Evolutionary conservation across 2,329 filamentous ascomycete genomes (phyloP).

Genomic region (Xylariaceae sp.): DNA sequence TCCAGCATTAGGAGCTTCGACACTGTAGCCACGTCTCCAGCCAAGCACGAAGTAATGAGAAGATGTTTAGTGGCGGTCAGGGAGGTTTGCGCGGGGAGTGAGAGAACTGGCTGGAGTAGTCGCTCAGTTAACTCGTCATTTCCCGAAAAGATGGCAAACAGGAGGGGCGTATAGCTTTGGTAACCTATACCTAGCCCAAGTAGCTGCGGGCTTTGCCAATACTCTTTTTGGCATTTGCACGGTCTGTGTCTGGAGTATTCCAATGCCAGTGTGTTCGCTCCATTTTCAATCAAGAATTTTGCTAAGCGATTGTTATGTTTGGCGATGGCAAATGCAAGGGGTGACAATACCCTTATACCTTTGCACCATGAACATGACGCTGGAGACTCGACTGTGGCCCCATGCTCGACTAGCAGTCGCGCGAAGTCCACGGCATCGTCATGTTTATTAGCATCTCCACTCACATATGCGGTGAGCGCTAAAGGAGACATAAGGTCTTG

Average conservation of each 20-base stretch:
- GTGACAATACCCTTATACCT: too few species aligned
- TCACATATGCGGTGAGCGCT: neutral
- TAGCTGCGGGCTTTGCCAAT: too few species aligned
- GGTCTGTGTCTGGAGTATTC: too few species aligned
- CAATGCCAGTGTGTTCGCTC: too few species aligned
- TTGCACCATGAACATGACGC: too few species aligned
- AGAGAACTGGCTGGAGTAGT: neutral
- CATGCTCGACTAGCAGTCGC: neutral
- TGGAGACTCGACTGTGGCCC: neutral
- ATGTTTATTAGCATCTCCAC: neutral
- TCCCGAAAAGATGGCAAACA: neutral
- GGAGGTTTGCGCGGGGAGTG: neutral
- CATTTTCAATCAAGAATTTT: too few species aligned
- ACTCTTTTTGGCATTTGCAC: too few species aligned
- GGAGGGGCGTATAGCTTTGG: neutral
- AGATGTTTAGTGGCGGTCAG: neutral
- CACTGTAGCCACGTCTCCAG: neutral
- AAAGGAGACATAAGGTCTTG: rapidly evolving
- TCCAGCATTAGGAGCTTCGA: neutral
- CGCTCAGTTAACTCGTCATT: neutral
- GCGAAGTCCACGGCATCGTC: neutral
- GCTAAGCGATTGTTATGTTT: too few species aligned
- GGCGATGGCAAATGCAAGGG: too few species aligned
- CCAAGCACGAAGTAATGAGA: neutral
- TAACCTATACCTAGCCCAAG: too few species aligned